A percentile compares a stretch with the other conserved stretches of the same genome.
These are phyloP conservation scores for Sporormia fimetaria DNA, from an alignment of 495 filamentous ascomycete species.

Conservation along the genomic window DNA sequence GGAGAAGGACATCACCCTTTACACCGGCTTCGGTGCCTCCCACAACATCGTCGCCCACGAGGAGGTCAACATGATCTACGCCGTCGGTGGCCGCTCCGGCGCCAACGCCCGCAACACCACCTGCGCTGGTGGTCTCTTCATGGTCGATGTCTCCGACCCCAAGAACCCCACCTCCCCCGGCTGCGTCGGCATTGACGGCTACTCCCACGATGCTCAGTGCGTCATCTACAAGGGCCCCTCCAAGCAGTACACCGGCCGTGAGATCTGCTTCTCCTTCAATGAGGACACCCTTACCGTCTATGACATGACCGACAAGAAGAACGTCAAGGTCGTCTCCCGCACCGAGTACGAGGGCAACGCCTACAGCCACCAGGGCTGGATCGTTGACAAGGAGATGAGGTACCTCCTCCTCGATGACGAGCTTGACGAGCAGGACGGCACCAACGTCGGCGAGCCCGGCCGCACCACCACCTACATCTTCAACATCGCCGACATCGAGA, in stretches of 20 bases:
- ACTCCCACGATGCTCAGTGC: slow-evolving; percentile 52
- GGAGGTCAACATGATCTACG: slow-evolving; percentile 39
- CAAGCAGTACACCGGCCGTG: slow-evolving; percentile 39
- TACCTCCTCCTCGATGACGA: slow-evolving; percentile 52
- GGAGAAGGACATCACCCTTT: slow-evolving; percentile 25
- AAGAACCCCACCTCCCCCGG: slow-evolving; percentile 41
- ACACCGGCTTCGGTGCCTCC: slow-evolving; percentile 34
- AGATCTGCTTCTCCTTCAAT: slow-evolving; percentile 52
- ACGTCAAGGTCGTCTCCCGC: slow-evolving; percentile 36
- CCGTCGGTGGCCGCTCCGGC: slow-evolving; percentile 41
- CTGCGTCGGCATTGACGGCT: slow-evolving; percentile 44
- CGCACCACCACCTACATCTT: slow-evolving; percentile 30
- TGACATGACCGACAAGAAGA: slow-evolving; percentile 45
- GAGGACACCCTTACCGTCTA: slow-evolving; percentile 39
- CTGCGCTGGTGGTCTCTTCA: slow-evolving; percentile 43
- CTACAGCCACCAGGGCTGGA: slow-evolving; percentile 54
- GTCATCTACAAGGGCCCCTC: slow-evolving; percentile 46
- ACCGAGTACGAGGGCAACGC: slow-evolving; percentile 44
- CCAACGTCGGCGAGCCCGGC: slow-evolving; percentile 8
- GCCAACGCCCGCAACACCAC: slow-evolving; percentile 36
- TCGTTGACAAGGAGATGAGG: slow-evolving; percentile 43
- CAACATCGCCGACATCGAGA: slow-evolving; percentile 23
- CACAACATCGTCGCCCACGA: slow-evolving; percentile 35
- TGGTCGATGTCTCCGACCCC: slow-evolving; percentile 37
- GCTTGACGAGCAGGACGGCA: slow-evolving; percentile 41